Evolutionary conservation across 768 basidiomycete species (phyloP), one percentile per base, ranked within the genome.

Genomic region (Solioccasus polychromus): DNA sequence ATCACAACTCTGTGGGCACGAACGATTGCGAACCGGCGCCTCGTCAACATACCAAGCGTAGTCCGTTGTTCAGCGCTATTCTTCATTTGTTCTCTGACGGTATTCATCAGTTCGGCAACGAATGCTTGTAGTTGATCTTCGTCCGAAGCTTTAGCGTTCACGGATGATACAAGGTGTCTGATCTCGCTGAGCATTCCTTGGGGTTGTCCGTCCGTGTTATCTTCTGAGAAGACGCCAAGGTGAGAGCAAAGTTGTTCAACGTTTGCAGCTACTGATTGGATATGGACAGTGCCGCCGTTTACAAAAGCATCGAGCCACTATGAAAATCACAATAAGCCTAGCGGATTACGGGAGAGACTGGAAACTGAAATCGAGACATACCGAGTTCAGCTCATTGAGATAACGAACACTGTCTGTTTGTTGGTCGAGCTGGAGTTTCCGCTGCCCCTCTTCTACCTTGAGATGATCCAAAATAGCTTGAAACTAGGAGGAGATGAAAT

Each of bases 291-390:
- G n/a, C 85, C 83, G 35, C 82, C 81, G 31, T 80, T 81, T 30
- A 91, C 87, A 61, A 92, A 91, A 3, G 80, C 70, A 54, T 92
- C 91, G 32, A 93, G 75, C 91, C 91, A 93, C 80, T 87, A 46
- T 48, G 18, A 17, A 42, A 9, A 38, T 34, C 18, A 12, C 6
- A 20, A 34, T 22, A 14, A 10, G 46, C 35, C 55, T 3, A 37
- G 23, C 26, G 17, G 14, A 29, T 25, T n/a, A 1, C 18, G n/a
- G 10, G 25, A 12, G n/a, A 23, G 2, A 30, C 17, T 9, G n/a
- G 26, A 18, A 35, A n/a, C 36, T 24, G 26, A 17, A n/a, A 41
- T 34, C 7, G 20, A 39, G 22, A 62, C 77, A 47, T 49, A 84
- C 87, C 45, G 71, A 69, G 57, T 89, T 89, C 29, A 90, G 72